A percentile compares a stretch with the other conserved stretches of the same genome.
Evolutionary conservation across 1,284 basidiomycete species (phyloP).

Genomic region (Gymnopus androsaceus): DNA sequence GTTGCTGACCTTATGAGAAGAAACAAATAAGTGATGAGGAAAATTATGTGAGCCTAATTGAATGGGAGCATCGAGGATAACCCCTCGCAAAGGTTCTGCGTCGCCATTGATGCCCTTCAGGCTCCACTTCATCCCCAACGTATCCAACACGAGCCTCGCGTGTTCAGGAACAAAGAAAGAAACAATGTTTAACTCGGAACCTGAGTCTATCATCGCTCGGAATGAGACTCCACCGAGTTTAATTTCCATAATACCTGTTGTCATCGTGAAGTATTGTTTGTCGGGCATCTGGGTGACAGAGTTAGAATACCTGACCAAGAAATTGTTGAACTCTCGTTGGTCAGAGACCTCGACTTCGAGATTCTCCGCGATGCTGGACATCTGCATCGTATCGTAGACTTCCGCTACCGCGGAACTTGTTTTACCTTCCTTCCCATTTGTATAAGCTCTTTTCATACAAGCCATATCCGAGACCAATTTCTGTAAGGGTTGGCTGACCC

Average conservation of each 20-base stretch:
- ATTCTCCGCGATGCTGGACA: not conserved
- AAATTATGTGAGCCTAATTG: slow-evolving; percentile 27
- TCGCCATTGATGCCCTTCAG: slow-evolving; percentile 29
- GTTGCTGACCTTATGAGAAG: slow-evolving; percentile 6
- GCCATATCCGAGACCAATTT: not conserved
- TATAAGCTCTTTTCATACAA: not conserved
- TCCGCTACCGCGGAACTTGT: not conserved
- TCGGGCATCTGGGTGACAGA: not conserved
- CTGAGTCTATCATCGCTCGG: slow-evolving; percentile 23
- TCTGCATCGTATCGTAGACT: not conserved
- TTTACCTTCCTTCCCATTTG: too few relatives aligned
- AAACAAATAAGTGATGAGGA: slow-evolving; percentile 32
- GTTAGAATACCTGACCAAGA: not conserved
- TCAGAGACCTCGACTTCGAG: not conserved
- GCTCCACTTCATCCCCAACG: slow-evolving; percentile 29
- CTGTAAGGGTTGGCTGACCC: too few relatives aligned
- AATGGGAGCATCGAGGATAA: slow-evolving; percentile 22
- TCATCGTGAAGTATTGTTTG: slow-evolving; percentile 13
- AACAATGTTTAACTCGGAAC: slow-evolving; percentile 28
- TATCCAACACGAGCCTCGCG: slow-evolving; percentile 21
- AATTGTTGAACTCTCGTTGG: not conserved
- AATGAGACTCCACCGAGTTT: slow-evolving; percentile 1
- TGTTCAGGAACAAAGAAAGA: slow-evolving; percentile 6
- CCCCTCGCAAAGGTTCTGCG: slow-evolving; percentile 24
- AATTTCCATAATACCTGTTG: slow-evolving; percentile 6